These are phyloP conservation scores for Protomyces arabidopsidicola DNA, from an alignment of 1,139 yeast species.

Conservation along the genomic window DNA sequence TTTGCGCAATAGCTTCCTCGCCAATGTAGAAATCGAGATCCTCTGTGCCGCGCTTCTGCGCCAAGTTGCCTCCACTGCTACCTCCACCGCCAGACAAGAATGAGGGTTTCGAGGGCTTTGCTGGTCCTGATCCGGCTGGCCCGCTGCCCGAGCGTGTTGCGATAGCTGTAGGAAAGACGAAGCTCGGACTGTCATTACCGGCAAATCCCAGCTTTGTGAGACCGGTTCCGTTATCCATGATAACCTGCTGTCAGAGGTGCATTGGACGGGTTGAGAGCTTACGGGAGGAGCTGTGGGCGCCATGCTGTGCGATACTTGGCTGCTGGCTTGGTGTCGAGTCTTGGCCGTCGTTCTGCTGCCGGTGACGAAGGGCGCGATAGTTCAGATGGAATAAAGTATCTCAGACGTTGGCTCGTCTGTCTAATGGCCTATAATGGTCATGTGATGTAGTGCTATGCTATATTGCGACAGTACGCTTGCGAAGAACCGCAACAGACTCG, in stretches of 20 bases:
- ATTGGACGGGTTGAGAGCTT: constrained; percentile 29
- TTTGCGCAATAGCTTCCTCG: constrained; percentile 87
- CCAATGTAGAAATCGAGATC: constrained; percentile 95
- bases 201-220: constrained; percentile 96
- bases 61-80: constrained; percentile 42
- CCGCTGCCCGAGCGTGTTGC: constrained; percentile 60
- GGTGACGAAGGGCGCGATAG: neutral
- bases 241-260: constrained; percentile 12
- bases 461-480: constrained; percentile 26
- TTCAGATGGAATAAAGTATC: neutral
- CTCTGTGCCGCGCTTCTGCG: constrained; percentile 82
- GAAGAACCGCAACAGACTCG: constrained; percentile 69
- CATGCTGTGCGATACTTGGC: neutral
- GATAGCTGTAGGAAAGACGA: constrained; percentile 95
- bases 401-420: no score
- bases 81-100: constrained; percentile 34
- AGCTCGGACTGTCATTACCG: constrained; percentile 96
- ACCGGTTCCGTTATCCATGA: constrained; percentile 77
- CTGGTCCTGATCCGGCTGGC: constrained; percentile 33
- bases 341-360: neutral
- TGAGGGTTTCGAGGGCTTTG: constrained; percentile 40
- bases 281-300: constrained; percentile 59
- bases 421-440: no score
- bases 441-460: no score
- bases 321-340: neutral